Conservation (phyloP, 1,139 yeast genomes). For the Citeromyces siamensis region DNA sequence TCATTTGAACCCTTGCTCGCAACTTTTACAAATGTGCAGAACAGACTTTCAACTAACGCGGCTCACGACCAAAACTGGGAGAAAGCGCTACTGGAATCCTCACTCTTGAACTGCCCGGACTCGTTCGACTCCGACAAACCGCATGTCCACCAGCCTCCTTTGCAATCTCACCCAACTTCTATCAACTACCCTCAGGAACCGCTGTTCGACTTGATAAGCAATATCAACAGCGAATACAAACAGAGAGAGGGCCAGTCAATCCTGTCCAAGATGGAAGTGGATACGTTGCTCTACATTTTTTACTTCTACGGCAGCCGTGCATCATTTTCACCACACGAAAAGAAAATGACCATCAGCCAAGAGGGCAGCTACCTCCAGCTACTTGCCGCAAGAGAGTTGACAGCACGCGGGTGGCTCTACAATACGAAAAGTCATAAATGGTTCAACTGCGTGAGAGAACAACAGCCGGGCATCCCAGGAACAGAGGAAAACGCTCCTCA, state of each 20-base stretch:
- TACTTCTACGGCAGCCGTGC: conserved; percentile 44
- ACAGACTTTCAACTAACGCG: conserved; percentile 19
- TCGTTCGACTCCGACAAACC: conserved; percentile 87
- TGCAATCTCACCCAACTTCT: conserved; percentile 80
- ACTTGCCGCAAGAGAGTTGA: conserved; percentile 76
- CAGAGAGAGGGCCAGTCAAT: conserved; percentile 28
- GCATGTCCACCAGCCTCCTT: conserved; percentile 56
- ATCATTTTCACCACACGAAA: neutral
- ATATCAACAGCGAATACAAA: conserved; percentile 2
- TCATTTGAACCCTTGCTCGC: conserved; percentile 34
- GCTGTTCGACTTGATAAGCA: conserved; percentile 30
- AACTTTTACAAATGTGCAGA: conserved; percentile 30
- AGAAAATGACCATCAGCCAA: conserved; percentile 8
- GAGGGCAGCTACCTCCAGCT: conserved; percentile 56
- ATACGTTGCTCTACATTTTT: conserved; percentile 85
- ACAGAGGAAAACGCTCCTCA: conserved; percentile 10
- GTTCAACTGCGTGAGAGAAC: conserved; percentile 39
- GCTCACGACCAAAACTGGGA: conserved; percentile 8
- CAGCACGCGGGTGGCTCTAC: conserved; percentile 79
- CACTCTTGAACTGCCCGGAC: conserved; percentile 85
- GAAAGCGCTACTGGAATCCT: conserved; percentile 40
- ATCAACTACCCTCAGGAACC: conserved; percentile 92
- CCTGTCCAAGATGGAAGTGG: conserved; percentile 68
- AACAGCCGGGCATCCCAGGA: conserved; percentile 4
- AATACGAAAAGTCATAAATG: conserved; percentile 71